Conservation (phyloP, 2,329 filamentous ascomycete genomes). For the Parafenestella ontariensis region DNA sequence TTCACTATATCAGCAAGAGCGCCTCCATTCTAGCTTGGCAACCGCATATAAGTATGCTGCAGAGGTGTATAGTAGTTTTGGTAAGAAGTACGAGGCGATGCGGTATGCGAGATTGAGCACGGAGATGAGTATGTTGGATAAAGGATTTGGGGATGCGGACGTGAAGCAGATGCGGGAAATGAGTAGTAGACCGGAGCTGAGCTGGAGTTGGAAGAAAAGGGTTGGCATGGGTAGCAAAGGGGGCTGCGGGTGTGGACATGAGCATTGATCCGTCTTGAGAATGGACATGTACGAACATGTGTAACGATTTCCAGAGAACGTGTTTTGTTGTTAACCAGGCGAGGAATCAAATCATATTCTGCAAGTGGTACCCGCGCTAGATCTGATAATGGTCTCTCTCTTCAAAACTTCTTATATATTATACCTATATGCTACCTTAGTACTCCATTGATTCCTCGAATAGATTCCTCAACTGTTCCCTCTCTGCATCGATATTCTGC, state of each 20-base stretch:
- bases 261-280: background rate
- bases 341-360: no score
- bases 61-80: slow-evolving; percentile 48
- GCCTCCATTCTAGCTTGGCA: slow-evolving; percentile 46
- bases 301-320: background rate
- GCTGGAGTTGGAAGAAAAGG: slow-evolving; percentile 46
- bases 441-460: slow-evolving; percentile 58
- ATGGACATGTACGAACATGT: background rate
- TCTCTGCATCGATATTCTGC: slow-evolving; percentile 54
- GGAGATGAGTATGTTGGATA: slow-evolving; percentile 39
- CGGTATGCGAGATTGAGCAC: slow-evolving; percentile 38
- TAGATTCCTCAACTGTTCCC: slow-evolving; percentile 56
- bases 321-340: no score
- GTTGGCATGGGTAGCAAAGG: slow-evolving; percentile 21
- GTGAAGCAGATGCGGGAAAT: slow-evolving; percentile 38
- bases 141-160: slow-evolving; percentile 37
- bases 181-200: slow-evolving; percentile 33
- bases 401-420: background rate
- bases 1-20: slow-evolving; percentile 47
- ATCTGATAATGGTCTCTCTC: background rate
- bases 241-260: slow-evolving; percentile 25
- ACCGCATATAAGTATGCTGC: slow-evolving; percentile 51
- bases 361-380: background rate
- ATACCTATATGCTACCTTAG: slow-evolving; percentile 9
- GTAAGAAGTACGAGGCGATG: slow-evolving; percentile 37